Percentiles rank a stretch among this genome's conserved stretches.
Conservation (phyloP, 208 protist genomes). For the Trichomonas gallinae region DNA sequence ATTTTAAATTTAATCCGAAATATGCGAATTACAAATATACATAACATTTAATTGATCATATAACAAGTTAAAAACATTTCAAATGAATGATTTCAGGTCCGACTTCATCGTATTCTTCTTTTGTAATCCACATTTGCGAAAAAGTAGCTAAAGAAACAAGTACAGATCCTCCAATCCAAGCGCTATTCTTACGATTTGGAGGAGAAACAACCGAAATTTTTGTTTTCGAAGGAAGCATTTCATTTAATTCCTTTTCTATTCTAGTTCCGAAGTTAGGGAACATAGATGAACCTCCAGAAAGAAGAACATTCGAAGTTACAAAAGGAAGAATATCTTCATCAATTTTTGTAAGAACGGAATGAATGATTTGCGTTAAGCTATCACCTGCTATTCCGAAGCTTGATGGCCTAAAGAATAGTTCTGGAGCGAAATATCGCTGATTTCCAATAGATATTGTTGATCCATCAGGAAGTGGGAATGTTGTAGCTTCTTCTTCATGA, state of each 20-base stretch:
- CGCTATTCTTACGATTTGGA: background rate
- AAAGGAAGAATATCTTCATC: constrained; percentile 36
- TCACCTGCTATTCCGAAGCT: constrained; percentile 34
- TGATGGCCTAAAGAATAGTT: constrained; percentile 43
- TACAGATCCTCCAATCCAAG: background rate
- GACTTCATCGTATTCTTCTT: background rate
- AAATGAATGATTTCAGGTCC: background rate
- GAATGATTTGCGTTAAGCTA: constrained; percentile 47
- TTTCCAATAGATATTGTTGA: constrained; percentile 37
- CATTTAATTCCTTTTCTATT: constrained; percentile 59
- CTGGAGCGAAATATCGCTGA: constrained; percentile 50
- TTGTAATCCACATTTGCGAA: background rate
- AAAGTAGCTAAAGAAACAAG: background rate
- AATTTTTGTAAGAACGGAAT: constrained; percentile 46
- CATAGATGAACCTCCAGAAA: constrained; percentile 48
- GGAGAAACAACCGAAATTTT: background rate
- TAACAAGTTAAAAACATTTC: background rate
- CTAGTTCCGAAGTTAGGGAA: constrained; percentile 73
- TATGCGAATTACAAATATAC: no score
- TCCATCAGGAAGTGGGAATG: constrained; percentile 54
- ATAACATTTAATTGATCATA: background rate
- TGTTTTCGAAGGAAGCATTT: background rate
- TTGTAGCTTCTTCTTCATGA: constrained; percentile 25
- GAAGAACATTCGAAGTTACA: constrained; percentile 48
- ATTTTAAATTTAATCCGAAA: no score